Conservation (phyloP, 768 basidiomycete species). For the Amanita exitialis region DNA sequence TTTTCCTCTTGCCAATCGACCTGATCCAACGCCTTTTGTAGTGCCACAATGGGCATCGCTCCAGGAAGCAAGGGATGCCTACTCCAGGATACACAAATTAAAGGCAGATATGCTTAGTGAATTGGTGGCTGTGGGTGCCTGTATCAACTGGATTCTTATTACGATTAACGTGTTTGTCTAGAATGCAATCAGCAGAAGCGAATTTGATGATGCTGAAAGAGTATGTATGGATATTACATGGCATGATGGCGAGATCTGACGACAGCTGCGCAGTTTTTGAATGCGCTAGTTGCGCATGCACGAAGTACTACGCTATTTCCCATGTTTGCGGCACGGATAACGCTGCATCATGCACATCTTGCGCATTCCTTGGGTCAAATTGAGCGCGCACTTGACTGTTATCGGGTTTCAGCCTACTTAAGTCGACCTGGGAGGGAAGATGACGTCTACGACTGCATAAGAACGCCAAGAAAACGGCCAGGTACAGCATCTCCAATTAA, state of each 20-base stretch:
- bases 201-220: constrained; percentile 53
- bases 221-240: constrained; percentile 21
- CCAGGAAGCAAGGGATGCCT: constrained; percentile 37
- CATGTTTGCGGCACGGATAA: constrained; percentile 48
- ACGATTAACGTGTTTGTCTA: constrained; percentile 14
- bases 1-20: not conserved
- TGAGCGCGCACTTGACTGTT: constrained; percentile 48
- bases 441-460: not conserved
- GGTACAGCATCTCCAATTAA: not conserved
- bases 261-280: not conserved
- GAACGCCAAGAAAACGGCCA: not conserved
- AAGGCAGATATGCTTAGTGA: constrained; percentile 69
- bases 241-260: not conserved
- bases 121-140: constrained; percentile 40
- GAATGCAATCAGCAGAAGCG: constrained; percentile 59
- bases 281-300: constrained; percentile 6
- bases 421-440: constrained; percentile 12
- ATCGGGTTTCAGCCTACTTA: constrained; percentile 49
- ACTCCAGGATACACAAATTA: constrained; percentile 43
- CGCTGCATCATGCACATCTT: constrained; percentile 63
- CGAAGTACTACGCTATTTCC: constrained; percentile 23
- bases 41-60: constrained; percentile 48
- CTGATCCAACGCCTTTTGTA: constrained; percentile 15
- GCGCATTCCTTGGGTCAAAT: constrained; percentile 53
- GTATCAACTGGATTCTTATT: not conserved